Base-by-base conservation (phyloP, 331 rosid genomes). In the Spiraea crenata region DNA sequence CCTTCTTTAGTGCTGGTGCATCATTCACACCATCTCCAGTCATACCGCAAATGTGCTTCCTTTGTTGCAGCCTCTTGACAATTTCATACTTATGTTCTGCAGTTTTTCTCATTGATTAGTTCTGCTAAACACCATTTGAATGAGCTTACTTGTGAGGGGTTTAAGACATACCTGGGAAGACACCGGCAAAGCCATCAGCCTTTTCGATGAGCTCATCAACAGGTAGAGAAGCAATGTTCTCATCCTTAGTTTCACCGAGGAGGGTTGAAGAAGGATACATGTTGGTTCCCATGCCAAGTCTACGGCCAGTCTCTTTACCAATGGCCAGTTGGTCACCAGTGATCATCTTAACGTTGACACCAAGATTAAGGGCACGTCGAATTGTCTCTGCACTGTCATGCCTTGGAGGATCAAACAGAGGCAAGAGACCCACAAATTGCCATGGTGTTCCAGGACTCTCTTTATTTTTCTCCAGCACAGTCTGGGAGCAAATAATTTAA, bases 271-370 rank as follows among this genome's bases (percentile, higher is more conserved):
- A 93, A 48, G 98, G 98, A 63, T 90, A 93, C 98, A 93, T 93
- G 87, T 93, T 93, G 40, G 92, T 87, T 76, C 98, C 98, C 98
- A 93, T 93, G 63, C 98, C 98, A 54, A 93, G 96, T 79, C 98
- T 87, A 50, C 97, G 97, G 42, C 88, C 96, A 0, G 98, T 90
- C 76, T 93, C 98, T 68, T 93, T 93, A 0, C 96, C 97, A 63
- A 93, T 93, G 37, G 98, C 97, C 2, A 93, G 86, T 63, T 93
- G 98, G 70, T 93, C 98, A 44, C 97, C 98, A 0, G 97, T 93
- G 37, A 93, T 93, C 97, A 93, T 93, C 89, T 93, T 90, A 41
- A 93, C 97, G 1, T 93, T 93, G 47, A 93, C 98, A 68, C 97
- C 98, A 0, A 93, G 90, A 62, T 85, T 13, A 9, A 90, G 93